Percentiles rank a stretch among this genome's conserved stretches.
These are phyloP conservation scores for Pleurotus salmoneostramineus DNA, from an alignment of 768 basidiomycete genomes.

Conservation along the genomic window DNA sequence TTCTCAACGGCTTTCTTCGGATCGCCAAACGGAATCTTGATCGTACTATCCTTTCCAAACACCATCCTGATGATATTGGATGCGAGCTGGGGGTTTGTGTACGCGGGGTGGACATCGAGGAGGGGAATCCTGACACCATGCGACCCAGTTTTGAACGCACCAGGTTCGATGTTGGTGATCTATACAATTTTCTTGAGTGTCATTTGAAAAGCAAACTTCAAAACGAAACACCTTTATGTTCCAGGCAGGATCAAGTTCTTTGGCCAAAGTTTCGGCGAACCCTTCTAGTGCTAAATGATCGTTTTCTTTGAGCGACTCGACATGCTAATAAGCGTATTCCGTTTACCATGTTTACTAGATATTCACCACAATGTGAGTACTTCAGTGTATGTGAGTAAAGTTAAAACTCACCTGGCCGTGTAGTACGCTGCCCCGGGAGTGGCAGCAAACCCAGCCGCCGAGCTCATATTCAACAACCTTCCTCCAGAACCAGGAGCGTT, in stretches of 20 bases:
- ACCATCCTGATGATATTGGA: no score
- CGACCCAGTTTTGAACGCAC: not conserved
- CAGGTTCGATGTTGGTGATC: not conserved
- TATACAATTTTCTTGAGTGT: not conserved
- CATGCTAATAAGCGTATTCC: not conserved
- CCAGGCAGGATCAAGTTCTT: slow-evolving; percentile 36
- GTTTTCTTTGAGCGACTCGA: not conserved
- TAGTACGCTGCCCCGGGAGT: not conserved
- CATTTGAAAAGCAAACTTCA: not conserved
- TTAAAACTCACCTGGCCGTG: not conserved
- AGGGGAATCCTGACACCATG: not conserved
- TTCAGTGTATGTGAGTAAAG: not conserved
- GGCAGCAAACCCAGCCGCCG: slow-evolving; percentile 10
- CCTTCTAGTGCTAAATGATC: slow-evolving; percentile 22
- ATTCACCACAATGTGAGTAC: not conserved
- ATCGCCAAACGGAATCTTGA: not conserved
- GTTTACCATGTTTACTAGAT: not conserved
- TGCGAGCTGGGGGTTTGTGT: not conserved
- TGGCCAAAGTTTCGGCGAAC: slow-evolving; percentile 25
- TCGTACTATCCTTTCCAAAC: no score
- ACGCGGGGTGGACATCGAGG: slow-evolving; percentile 2
- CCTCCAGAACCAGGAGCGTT: slow-evolving; percentile 26
- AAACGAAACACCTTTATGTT: slow-evolving; percentile 22
- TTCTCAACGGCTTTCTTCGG: not conserved
- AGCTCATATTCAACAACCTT: slow-evolving; percentile 23